phyloP scores from a whole-genome alignment of 1,284 basidiomycete species.

The Lignosus rhinocerotis region DNA sequence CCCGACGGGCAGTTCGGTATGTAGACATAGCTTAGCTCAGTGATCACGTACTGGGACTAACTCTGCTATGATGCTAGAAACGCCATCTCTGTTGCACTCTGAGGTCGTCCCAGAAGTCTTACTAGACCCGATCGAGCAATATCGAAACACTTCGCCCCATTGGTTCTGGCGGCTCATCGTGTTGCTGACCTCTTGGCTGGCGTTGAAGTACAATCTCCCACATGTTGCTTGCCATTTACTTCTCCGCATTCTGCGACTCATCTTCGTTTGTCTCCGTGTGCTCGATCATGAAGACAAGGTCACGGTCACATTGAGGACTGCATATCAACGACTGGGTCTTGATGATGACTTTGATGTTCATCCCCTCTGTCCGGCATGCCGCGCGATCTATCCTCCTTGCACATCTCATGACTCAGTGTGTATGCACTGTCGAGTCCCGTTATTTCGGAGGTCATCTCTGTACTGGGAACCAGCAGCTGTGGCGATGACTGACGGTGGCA shows the following conservation, averaged over 20 bases:
- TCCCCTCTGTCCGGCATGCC: background rate
- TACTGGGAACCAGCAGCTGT: background rate
- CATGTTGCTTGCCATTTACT: background rate
- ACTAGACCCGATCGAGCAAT: background rate
- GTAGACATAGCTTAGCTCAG: no score
- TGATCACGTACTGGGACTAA: no score
- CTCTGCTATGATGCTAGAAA: no score
- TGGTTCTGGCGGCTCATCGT: background rate
- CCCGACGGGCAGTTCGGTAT: no score
- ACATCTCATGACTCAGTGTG: background rate
- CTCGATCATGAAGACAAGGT: background rate
- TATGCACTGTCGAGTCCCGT: background rate
- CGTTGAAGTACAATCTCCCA: background rate
- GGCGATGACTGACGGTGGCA: background rate
- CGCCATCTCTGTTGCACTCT: no score
- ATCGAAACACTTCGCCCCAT: background rate
- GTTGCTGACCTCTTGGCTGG: background rate
- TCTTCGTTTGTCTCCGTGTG: background rate
- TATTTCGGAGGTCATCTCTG: background rate
- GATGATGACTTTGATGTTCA: background rate
- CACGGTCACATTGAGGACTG: background rate
- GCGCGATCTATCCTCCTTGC: background rate
- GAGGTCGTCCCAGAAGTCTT: no score
- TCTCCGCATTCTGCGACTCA: background rate
- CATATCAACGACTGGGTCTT: background rate